Evolutionary conservation across 129 eudicot species (phyloP).

Genomic region (Helianthus annuus): DNA sequence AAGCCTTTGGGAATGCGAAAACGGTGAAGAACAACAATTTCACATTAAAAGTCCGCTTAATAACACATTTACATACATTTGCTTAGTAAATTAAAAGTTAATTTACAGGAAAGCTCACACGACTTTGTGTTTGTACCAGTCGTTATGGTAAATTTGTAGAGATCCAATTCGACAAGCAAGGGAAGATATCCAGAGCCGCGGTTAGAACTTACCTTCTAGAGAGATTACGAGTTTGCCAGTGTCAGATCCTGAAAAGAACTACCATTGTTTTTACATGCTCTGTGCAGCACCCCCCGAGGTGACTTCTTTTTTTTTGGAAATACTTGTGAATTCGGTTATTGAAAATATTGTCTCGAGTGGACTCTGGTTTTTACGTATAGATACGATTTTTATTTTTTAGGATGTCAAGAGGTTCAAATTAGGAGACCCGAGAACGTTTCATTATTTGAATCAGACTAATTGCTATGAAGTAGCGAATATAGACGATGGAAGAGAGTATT

Average conservation of each 20-base stretch:
- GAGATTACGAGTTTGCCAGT: conserved; percentile 98
- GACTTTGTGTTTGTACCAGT: conserved; percentile 68
- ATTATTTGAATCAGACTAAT: conserved; percentile 85
- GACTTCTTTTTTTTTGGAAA: not conserved
- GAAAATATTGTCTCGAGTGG: not conserved
- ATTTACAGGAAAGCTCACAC: conserved; percentile 38
- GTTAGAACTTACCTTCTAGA: conserved; percentile 92
- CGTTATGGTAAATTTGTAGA: conserved; percentile 99
- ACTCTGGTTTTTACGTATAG: not conserved
- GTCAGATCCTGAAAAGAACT: conserved; percentile 91
- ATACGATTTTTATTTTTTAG: conserved; percentile 39
- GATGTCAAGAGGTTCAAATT: conserved; percentile 71
- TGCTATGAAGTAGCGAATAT: conserved; percentile 91
- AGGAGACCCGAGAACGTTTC: conserved; percentile 88
- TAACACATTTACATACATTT: conserved; percentile 11
- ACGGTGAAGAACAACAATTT: conserved; percentile 96
- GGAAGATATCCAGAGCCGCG: conserved; percentile 96
- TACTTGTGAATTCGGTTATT: not conserved
- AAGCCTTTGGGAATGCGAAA: conserved; percentile 98
- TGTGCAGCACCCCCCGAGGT: conserved; percentile 99
- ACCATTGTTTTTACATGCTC: conserved; percentile 97
- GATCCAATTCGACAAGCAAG: conserved; percentile 84
- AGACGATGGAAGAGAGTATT: conserved; percentile 86
- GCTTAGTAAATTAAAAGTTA: not conserved
- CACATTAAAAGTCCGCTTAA: conserved; percentile 49